Percentiles rank a stretch among this genome's conserved stretches.
Evolutionary conservation across 345 rosid species (phyloP).

Genomic region (Gossypium longicalyx): DNA sequence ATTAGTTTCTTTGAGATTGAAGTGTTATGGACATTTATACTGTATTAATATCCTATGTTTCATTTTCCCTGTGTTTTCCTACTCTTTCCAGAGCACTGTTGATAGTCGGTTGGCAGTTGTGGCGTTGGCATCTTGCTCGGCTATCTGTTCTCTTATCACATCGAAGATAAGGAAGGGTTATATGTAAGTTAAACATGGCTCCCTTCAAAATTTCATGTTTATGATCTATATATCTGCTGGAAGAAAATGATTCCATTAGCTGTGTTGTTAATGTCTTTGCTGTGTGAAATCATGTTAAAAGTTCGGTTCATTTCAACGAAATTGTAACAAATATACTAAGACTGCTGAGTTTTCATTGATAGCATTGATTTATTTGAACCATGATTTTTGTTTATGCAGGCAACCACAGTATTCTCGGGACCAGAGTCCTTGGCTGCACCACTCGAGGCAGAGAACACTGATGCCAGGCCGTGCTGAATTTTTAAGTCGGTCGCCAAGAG

Average conservation of each 20-base stretch:
- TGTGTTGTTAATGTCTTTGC: neutral
- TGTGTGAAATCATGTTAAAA: neutral
- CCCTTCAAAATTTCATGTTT: neutral
- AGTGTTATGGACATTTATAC: neutral
- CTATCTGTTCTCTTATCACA: neutral
- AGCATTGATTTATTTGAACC: neutral
- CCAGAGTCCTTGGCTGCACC: slow-evolving; percentile 24
- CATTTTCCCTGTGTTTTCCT: neutral
- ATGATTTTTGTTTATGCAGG: neutral
- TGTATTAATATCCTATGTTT: neutral
- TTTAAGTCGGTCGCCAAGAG: slow-evolving; percentile 47
- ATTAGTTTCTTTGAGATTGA: neutral
- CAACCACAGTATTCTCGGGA: neutral
- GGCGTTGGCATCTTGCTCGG: slow-evolving; percentile 2
- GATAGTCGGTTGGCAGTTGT: slow-evolving; percentile 2
- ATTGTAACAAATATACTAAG: neutral
- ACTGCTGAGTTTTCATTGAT: neutral
- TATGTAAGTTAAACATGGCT: slow-evolving; percentile 31
- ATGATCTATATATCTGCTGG: neutral
- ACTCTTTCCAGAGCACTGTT: slow-evolving; percentile 13
- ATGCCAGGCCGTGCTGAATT: slow-evolving; percentile 64
- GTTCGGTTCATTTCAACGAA: neutral
- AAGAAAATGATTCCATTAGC: neutral
- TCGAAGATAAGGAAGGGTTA: slow-evolving; percentile 14
- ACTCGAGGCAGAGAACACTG: slow-evolving; percentile 13